Conservation (phyloP, 768 basidiomycete species). For the Floccularia luteovirens region DNA sequence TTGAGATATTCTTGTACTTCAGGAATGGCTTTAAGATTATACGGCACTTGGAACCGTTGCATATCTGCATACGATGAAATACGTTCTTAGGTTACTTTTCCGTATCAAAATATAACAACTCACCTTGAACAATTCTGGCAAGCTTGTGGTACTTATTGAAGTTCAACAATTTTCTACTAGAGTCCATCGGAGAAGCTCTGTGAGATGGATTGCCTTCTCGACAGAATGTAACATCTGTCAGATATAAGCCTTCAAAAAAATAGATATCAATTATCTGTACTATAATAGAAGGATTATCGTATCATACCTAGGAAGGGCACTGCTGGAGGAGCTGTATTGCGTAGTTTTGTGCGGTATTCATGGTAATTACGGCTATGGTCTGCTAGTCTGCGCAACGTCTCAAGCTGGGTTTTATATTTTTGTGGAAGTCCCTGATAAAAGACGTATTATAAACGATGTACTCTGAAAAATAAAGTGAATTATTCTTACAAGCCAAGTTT, state of each 20-base stretch:
- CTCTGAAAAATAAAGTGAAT: constrained; percentile 1
- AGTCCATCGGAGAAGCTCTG: constrained; percentile 69
- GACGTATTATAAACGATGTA: not conserved
- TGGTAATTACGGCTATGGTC: constrained; percentile 89
- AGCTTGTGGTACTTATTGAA: constrained; percentile 96
- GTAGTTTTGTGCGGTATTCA: constrained; percentile 83
- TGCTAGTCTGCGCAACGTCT: constrained; percentile 74
- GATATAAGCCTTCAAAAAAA: constrained; percentile 55
- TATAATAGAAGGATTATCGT: not conserved
- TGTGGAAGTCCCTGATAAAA: constrained; percentile 63
- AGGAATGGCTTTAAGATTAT: constrained; percentile 80
- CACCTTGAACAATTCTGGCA: constrained; percentile 77
- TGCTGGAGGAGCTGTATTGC: constrained; percentile 86
- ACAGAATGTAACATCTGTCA: constrained; percentile 93
- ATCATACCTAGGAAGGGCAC: constrained; percentile 86
- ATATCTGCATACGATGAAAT: constrained; percentile 45
- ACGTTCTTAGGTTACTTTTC: too few species aligned
- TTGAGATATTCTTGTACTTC: constrained; percentile 82
- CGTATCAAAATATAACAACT: too few species aligned
- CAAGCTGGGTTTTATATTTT: constrained; percentile 78
- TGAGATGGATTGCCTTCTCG: constrained; percentile 89
- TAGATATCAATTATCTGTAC: constrained; percentile 1
- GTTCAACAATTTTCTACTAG: constrained; percentile 80
- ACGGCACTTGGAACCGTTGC: constrained; percentile 86
- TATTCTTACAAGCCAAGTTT: constrained; percentile 83